These are phyloP conservation scores for Dictyostelium purpureum DNA, from an alignment of 78 protist genomes.

Conservation along the genomic window DNA sequence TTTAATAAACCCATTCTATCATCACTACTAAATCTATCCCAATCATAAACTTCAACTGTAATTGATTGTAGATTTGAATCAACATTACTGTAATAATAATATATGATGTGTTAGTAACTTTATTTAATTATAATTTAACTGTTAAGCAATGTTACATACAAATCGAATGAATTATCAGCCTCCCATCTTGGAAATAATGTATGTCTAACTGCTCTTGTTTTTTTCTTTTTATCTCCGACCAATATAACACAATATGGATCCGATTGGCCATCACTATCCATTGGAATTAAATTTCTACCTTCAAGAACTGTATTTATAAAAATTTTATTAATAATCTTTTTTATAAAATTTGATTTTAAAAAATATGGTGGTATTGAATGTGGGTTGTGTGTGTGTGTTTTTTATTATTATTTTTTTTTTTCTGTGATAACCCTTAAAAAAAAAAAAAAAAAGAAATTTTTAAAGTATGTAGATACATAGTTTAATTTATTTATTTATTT, in stretches of 20 bases:
- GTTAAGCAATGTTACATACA: background rate
- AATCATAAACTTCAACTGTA: constrained; percentile 61
- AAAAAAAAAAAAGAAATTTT: background rate
- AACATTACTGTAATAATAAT: background rate
- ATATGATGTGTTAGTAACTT: background rate
- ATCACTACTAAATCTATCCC: constrained; percentile 73
- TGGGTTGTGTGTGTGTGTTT: background rate
- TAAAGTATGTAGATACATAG: too few relatives aligned
- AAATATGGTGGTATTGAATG: background rate
- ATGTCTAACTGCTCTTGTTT: constrained; percentile 64
- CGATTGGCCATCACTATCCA: constrained; percentile 51
- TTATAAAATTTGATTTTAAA: too few relatives aligned
- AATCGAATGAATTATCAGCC: constrained; percentile 16
- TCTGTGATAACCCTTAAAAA: background rate
- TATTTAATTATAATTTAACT: background rate
- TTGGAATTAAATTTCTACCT: constrained; percentile 45
- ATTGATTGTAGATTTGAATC: background rate
- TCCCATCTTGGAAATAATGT: constrained; percentile 69
- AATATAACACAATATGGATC: constrained; percentile 66
- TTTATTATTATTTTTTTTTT: too few relatives aligned
- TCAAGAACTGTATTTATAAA: background rate
- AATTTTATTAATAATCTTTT: too few relatives aligned
- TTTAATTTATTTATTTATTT: too few relatives aligned
- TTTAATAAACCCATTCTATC: constrained; percentile 70
- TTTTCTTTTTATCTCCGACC: constrained; percentile 56